Percentiles rank a stretch among this genome's conserved stretches.
phyloP scores from a whole-genome alignment of 176 grass and related monocot species.

The Puccinellia tenuiflora region DNA sequence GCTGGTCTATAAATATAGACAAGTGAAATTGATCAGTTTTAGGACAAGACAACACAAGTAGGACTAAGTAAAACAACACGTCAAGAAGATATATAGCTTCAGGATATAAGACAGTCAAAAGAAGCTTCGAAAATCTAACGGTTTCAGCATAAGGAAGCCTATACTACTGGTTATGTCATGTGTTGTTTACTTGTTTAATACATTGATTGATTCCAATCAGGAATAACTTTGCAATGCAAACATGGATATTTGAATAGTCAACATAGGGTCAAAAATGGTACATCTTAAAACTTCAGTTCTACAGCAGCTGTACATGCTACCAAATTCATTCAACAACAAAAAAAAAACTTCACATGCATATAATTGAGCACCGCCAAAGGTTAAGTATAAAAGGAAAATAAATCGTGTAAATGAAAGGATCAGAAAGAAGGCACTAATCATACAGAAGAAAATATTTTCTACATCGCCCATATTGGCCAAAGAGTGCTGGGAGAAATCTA shows the following conservation, averaged over 20 bases:
- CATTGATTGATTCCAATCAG: background rate
- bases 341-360: background rate
- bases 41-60: background rate
- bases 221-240: no score
- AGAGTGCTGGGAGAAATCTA: constrained; percentile 79
- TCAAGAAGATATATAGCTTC: background rate
- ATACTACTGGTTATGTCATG: background rate
- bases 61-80: background rate
- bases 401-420: constrained; percentile 44
- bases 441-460: constrained; percentile 43
- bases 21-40: background rate
- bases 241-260: background rate
- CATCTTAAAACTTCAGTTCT: background rate
- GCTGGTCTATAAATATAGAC: constrained; percentile 39
- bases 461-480: constrained; percentile 20
- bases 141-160: background rate
- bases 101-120: background rate
- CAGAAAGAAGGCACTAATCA: constrained; percentile 52
- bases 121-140: background rate
- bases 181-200: background rate
- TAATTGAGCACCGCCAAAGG: background rate
- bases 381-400: background rate
- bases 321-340: background rate
- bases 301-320: background rate
- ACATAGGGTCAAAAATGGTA: background rate